Evolutionary conservation across 768 basidiomycete genomes (phyloP), one percentile per base, ranked within the genome.

Genomic region (Kondoa subrosea): DNA sequence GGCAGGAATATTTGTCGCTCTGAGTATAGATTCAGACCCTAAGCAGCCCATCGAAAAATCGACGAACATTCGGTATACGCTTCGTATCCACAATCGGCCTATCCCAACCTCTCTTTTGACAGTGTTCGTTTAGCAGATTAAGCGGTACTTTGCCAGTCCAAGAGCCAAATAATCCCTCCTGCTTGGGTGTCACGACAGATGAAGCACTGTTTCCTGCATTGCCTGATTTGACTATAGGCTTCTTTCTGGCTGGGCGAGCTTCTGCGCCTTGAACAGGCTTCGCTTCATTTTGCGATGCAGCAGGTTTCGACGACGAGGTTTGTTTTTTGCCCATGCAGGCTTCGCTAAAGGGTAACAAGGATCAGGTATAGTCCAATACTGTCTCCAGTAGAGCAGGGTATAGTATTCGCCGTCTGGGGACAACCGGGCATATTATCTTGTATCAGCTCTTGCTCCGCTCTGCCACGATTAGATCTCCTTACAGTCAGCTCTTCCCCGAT

Each of bases 51-150:
- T n/a, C n/a, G n/a, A n/a, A n/a, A n/a, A 59, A 30, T 4, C 14
- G 4, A 29, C 27, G 30, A 59, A 30, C 32, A 26, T 56, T 57
- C 4, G 30, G 67, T 56, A 65, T 21, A 73, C 76, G 77, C 75
- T 89, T 88, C 30, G 87, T 83, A 66, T 90, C 85, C n/a, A 93
- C 82, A 4, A 77, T 72, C 0, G 91, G 87, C 70, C 86, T 85
- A 68, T 91, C 88, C 89, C 89, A 93, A 1, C 87, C 89, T 64
- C 83, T 81, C 77, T 92, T 91, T 75, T 90, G 88, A 74, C 89
- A 92, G 83, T 87, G 85, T 80, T 95, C 91, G 64, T 87, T 81
- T 14, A 95, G 80, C 33, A 92, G 76, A 72, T 81, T 85, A 57
- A 89, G 74, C 1, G 91, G 91, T 67, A 83, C 87, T 78, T 95